Evolutionary conservation across 169 alveolate genomes (phyloP), one percentile per base, ranked within the genome.

Genomic region (Cryptosporidium viatorum): DNA sequence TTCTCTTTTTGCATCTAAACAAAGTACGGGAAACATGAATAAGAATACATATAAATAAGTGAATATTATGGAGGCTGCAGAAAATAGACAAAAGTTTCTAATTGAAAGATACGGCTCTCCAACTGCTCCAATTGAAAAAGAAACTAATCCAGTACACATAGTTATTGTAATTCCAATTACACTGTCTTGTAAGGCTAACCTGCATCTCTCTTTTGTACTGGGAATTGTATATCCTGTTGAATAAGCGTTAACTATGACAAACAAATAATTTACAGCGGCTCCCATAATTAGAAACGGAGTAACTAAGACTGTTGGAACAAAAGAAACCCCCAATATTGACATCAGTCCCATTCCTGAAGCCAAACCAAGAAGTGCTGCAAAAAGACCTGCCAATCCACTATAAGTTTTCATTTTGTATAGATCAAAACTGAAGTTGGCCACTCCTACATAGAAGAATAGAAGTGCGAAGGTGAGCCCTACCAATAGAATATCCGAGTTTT

Each of bases 261-360:
- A 93, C 35, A 92, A 69, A 50, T 93, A 94, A 80, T 93, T 94
- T 29, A 87, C 93, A 21, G 95, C 95, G 29, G 93, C 92, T 5
- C 95, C 95, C 80, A 93, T 85, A 12, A 93, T 91, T 29, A 93
- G 86, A 84, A 93, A 93, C 2, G 94, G 95, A 21, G 93, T 80
- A 29, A 92, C 93, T 18, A 92, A 70, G 3, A 91, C 95, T 0
- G 95, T 92, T 33, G 94, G 95, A 33, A 92, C 95, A 84, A 92
- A 89, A 0, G 93, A 91, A 71, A 93, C 92, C 8, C 95, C 92
- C 71, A 92, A 73, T 62, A 84, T 89, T 1, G 93, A 69, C 84
- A 84, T 91, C 5, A 91, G 18, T 26, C 95, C 95, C 93, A 92
- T 86, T 51, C 95, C 95, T 14, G 93, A 93, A 26, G 92, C 92